Percentiles rank a stretch among this genome's conserved stretches.
phyloP scores from a whole-genome alignment of 164 flowering plant species.

The Magnolia officinalis region DNA sequence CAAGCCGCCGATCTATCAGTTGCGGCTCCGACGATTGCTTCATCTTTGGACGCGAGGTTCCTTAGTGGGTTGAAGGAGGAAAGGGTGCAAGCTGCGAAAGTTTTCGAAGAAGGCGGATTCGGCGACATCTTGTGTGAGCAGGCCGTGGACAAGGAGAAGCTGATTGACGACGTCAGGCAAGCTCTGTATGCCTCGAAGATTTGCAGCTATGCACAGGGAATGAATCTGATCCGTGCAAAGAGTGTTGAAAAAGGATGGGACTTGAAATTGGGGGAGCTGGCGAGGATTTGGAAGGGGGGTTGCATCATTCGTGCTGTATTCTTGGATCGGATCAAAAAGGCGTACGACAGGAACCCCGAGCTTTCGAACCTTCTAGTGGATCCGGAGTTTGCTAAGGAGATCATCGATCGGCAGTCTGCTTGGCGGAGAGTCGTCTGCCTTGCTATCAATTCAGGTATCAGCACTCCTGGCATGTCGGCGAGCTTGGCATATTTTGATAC shows the following conservation, averaged over 20 bases:
- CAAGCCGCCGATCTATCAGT: constrained; percentile 79
- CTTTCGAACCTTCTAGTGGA: constrained; percentile 69
- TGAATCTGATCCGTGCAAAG: constrained; percentile 77
- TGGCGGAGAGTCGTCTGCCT: constrained; percentile 72
- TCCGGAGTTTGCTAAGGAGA: constrained; percentile 70
- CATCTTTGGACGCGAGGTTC: constrained; percentile 65
- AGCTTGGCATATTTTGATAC: constrained; percentile 75
- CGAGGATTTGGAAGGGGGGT: constrained; percentile 84
- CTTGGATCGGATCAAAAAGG: constrained; percentile 68
- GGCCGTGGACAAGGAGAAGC: constrained; percentile 45
- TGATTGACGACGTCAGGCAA: constrained; percentile 68
- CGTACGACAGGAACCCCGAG: constrained; percentile 63
- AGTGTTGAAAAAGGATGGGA: constrained; percentile 70
- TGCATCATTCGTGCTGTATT: constrained; percentile 72
- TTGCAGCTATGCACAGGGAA: constrained; percentile 78
- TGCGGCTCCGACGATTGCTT: constrained; percentile 68
- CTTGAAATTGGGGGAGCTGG: constrained; percentile 66
- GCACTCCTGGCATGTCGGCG: constrained; percentile 71
- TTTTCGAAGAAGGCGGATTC: constrained; percentile 49
- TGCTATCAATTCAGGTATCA: constrained; percentile 60
- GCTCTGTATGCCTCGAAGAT: constrained; percentile 77
- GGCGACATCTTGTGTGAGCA: constrained; percentile 43
- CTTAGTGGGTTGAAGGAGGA: constrained; percentile 73
- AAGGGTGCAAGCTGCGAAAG: constrained; percentile 56
- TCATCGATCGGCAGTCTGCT: constrained; percentile 57